Evolutionary conservation across 345 rosid species (phyloP), one percentile per base, ranked within the genome.

Genomic region (Cardamine occulta): DNA sequence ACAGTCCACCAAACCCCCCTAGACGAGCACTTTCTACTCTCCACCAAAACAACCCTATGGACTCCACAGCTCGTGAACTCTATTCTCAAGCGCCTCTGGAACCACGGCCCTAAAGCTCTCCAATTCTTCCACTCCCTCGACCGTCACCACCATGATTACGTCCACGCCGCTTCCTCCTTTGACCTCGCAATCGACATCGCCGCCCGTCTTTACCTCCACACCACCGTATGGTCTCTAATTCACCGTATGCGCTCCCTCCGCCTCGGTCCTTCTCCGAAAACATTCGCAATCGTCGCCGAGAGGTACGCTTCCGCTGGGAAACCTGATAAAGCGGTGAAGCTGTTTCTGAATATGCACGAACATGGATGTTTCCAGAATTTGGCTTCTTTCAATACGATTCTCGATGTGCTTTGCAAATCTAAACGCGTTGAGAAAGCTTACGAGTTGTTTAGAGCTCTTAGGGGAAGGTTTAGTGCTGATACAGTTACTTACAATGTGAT

Each of bases 151-250:
- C 91, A 86, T 44, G 60, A 55, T 10, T 90, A 88, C 53, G 8
- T 63, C 66, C 95, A 84, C 80, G 75, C 82, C 35, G 52, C 81
- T 52, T 89, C 95, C 66, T 90, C 95, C 85, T 91, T 88, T 72
- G 89, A 94, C 80, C 89, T 88, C 74, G 95, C 93, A 39, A 71
- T 91, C 75, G 95, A 91, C 81, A 81, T 94, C 65, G 86, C 92
- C 24, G 87, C 96, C 8, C 97, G 96, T 74, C 88, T 88, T 72
- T 89, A 87, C 21, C 82, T 82, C 70, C 85, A 77, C 80, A 52
- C 77, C 39, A 63, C 88, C 53, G 80, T 84, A 0, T 84, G 87
- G 87, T 63, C 82, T 14, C 78, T 91, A 17, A 79, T 88, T 53
- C 82, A 81, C 80, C 88, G 84, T 23, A 90, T 91, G 96, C 91